These are phyloP conservation scores for Colletotrichum sp. DNA, from an alignment of 2,329 filamentous ascomycete genomes.

Conservation along the genomic window DNA sequence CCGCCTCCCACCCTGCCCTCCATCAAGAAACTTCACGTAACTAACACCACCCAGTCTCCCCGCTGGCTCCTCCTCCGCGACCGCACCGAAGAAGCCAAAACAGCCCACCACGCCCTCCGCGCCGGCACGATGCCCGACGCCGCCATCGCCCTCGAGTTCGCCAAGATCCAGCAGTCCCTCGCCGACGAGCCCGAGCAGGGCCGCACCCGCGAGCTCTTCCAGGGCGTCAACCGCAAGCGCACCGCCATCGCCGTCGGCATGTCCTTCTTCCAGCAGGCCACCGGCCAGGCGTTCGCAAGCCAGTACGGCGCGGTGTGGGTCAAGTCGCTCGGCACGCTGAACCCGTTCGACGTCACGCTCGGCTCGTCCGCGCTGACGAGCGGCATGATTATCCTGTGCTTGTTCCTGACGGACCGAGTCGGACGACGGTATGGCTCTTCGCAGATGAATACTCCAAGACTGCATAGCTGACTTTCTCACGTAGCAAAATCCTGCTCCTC, in stretches of 20 bases:
- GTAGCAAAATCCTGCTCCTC: neutral
- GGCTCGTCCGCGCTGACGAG: neutral
- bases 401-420: slow-evolving; percentile 5
- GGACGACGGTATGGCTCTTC: slow-evolving; percentile 6
- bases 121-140: slow-evolving; percentile 25
- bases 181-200: slow-evolving; percentile 15
- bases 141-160: slow-evolving; percentile 27
- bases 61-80: slow-evolving; percentile 32
- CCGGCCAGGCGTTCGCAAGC: slow-evolving; percentile 23
- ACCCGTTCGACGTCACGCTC: slow-evolving; percentile 30
- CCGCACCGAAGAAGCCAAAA: slow-evolving; percentile 31
- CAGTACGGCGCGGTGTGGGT: slow-evolving; percentile 30
- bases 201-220: slow-evolving; percentile 28
- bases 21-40: neutral
- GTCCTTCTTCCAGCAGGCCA: slow-evolving; percentile 26
- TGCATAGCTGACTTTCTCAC: neutral
- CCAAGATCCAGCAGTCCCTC: slow-evolving; percentile 7
- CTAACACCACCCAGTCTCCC: slow-evolving; percentile 22
- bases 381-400: neutral
- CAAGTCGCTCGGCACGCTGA: slow-evolving; percentile 30
- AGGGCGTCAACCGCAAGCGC: slow-evolving; percentile 28
- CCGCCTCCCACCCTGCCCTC: neutral
- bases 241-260: slow-evolving; percentile 28
- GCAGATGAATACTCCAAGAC: accelerated
- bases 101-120: slow-evolving; percentile 27